Conservation (phyloP, 768 basidiomycete species). For the Collybiopsis luxurians region DNA sequence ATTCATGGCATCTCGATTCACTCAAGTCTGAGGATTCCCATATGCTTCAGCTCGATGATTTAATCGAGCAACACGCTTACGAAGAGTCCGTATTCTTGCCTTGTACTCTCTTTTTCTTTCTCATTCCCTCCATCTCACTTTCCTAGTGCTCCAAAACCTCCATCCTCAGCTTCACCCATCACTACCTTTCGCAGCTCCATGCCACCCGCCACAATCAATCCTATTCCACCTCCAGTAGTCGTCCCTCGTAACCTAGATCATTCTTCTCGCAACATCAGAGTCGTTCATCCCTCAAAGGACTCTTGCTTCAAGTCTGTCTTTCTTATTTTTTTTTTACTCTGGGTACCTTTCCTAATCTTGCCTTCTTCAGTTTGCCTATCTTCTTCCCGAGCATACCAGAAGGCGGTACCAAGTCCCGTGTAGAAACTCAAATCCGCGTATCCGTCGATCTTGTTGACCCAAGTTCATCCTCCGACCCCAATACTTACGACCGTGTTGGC, state of each 20-base stretch:
- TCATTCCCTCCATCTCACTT: slow-evolving; percentile 25
- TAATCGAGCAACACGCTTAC: slow-evolving; percentile 72
- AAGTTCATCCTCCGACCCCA: slow-evolving; percentile 56
- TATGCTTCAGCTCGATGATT: slow-evolving; percentile 69
- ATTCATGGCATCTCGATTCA: neutral
- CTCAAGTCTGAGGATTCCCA: slow-evolving; percentile 10
- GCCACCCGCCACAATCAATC: slow-evolving; percentile 40
- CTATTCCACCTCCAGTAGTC: slow-evolving; percentile 65
- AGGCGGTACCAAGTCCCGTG: slow-evolving; percentile 83
- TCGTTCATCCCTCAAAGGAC: slow-evolving; percentile 72
- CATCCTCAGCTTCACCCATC: slow-evolving; percentile 18
- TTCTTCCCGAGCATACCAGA: slow-evolving; percentile 82
- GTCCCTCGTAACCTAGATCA: slow-evolving; percentile 56
- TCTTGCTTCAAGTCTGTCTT: slow-evolving; percentile 69
- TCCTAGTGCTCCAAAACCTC: slow-evolving; percentile 26
- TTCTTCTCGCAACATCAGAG: slow-evolving; percentile 47
- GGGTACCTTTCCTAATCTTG: slow-evolving; percentile 12
- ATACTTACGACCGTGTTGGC: slow-evolving; percentile 77
- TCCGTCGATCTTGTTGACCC: slow-evolving; percentile 75
- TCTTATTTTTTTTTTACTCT: slow-evolving; percentile 7
- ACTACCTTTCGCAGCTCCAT: slow-evolving; percentile 13
- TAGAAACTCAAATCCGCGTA: slow-evolving; percentile 93
- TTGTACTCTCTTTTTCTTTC: slow-evolving; percentile 18
- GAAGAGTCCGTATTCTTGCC: slow-evolving; percentile 56
- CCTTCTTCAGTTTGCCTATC: slow-evolving; percentile 65